phyloP scores from a whole-genome alignment of 1,139 yeast genomes.

The Blastobotrys illinoisensis region DNA sequence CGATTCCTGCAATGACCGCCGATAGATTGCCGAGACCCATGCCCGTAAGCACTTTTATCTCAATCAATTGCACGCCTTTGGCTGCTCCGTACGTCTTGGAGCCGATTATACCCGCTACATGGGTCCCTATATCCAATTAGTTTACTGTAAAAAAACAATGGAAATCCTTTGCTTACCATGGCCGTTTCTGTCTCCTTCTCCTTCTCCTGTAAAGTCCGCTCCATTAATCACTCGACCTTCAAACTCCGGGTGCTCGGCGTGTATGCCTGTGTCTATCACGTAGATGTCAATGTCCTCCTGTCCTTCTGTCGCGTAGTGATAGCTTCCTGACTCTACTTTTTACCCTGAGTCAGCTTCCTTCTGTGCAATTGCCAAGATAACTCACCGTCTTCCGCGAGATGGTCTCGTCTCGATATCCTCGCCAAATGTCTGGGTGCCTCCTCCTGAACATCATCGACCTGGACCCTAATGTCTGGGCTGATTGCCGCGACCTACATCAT shows the following conservation, averaged over 20 bases:
- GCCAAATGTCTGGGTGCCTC: conserved; percentile 70
- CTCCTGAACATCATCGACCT: conserved; percentile 34
- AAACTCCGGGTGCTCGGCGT: conserved; percentile 55
- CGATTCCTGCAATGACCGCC: conserved; percentile 70
- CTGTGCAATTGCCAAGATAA: neutral
- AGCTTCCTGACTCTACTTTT: conserved; percentile 11
- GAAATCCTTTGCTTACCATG: conserved; percentile 37
- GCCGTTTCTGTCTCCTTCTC: conserved; percentile 60
- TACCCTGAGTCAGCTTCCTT: neutral
- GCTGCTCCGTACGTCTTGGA: conserved; percentile 77
- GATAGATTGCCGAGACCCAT: conserved; percentile 59
- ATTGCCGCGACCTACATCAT: conserved; percentile 22
- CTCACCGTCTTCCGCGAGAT: conserved; percentile 30
- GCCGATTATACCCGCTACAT: conserved; percentile 85
- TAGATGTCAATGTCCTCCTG: conserved; percentile 56
- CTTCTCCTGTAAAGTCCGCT: conserved; percentile 58
- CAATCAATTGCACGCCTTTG: conserved; percentile 56
- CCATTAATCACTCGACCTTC: conserved; percentile 58
- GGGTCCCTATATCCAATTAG: conserved; percentile 40
- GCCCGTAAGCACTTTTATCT: conserved; percentile 65
- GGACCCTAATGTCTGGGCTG: conserved; percentile 28
- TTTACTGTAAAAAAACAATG: neutral
- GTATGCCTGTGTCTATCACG: conserved; percentile 76
- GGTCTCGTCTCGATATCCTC: conserved; percentile 51
- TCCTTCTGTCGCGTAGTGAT: conserved; percentile 38